phyloP scores from a whole-genome alignment of 805 yeast genomes.

The Dipodascus geniculatus region DNA sequence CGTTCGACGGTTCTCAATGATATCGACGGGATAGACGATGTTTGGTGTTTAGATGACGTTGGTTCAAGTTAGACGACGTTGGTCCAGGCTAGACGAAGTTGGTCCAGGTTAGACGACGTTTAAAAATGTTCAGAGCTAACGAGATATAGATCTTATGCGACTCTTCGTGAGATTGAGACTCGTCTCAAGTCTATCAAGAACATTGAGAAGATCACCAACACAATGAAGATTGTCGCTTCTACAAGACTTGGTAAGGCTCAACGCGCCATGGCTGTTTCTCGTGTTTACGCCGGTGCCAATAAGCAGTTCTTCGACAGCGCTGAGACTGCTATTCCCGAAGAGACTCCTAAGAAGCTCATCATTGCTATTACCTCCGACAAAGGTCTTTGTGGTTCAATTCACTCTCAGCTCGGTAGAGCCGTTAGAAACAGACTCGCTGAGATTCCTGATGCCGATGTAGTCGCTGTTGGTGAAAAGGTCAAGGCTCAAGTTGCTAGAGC shows the following conservation, averaged over 20 bases:
- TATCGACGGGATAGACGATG: too few relatives aligned
- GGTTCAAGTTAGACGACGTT: too few relatives aligned
- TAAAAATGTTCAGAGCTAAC: too few relatives aligned
- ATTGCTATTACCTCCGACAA: conserved; percentile 91
- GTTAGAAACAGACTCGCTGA: conserved; percentile 59
- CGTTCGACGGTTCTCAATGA: too few relatives aligned
- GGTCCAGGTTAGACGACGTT: neutral
- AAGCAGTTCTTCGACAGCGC: conserved; percentile 67
- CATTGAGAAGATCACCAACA: conserved; percentile 98
- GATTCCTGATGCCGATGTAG: conserved; percentile 61
- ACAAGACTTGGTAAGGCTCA: conserved; percentile 94
- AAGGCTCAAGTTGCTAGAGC: conserved; percentile 84
- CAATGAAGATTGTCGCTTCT: conserved; percentile 98
- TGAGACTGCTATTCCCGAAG: conserved; percentile 54
- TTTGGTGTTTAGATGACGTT: too few relatives aligned
- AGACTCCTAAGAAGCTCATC: conserved; percentile 54
- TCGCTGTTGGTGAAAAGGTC: conserved; percentile 88
- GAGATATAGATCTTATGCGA: conserved; percentile 97
- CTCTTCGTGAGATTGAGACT: conserved; percentile 95
- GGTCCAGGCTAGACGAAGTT: too few relatives aligned
- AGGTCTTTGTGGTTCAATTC: conserved; percentile 98
- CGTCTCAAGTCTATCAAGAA: conserved; percentile 97
- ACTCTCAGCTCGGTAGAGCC: conserved; percentile 85
- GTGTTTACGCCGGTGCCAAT: conserved; percentile 74
- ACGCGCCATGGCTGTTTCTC: conserved; percentile 81